Percentiles rank a stretch among this genome's conserved stretches.
Evolutionary conservation across 2,329 filamentous ascomycete species (phyloP).

Genomic region (Remersonia thermophila): DNA sequence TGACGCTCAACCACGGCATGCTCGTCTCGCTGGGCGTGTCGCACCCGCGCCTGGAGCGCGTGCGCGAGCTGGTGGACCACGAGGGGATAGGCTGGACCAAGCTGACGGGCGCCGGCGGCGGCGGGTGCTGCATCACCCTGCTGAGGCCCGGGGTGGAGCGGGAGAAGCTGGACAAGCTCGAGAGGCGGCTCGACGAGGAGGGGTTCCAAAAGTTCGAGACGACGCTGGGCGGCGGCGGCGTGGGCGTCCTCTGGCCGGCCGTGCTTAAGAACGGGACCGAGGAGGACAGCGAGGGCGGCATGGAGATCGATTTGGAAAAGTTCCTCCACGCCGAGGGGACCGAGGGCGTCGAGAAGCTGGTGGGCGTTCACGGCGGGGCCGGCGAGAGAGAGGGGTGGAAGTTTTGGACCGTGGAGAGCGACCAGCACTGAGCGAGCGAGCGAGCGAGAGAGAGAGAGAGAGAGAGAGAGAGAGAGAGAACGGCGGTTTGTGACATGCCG

Average conservation of each 20-base stretch:
- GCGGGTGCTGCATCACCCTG: conserved; percentile 88
- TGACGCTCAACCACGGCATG: conserved; percentile 87
- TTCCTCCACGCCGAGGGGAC: conserved; percentile 74
- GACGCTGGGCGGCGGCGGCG: conserved; percentile 82
- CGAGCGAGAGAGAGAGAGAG: background rate
- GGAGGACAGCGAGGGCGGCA: conserved; percentile 65
- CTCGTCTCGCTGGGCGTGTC: conserved; percentile 87
- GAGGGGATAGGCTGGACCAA: conserved; percentile 93
- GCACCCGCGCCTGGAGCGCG: conserved; percentile 81
- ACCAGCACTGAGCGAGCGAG: conserved; percentile 9
- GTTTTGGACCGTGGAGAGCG: conserved; percentile 60
- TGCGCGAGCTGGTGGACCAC: conserved; percentile 83
- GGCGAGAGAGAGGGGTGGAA: conserved; percentile 73
- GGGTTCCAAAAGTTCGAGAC: conserved; percentile 80
- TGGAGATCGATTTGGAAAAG: conserved; percentile 81
- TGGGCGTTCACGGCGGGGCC: conserved; percentile 60
- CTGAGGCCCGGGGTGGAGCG: conserved; percentile 53
- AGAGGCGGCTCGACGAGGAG: conserved; percentile 52
- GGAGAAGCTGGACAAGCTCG: conserved; percentile 48
- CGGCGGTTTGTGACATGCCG: no score
- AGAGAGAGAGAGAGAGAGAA: no score
- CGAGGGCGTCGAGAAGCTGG: conserved; percentile 74
- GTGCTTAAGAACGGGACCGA: conserved; percentile 76
- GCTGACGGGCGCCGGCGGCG: conserved; percentile 87
- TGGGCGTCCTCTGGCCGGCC: conserved; percentile 88